These are phyloP conservation scores for Coniosporium tulheliwenetii DNA, from an alignment of 2,329 filamentous ascomycete species.

Conservation along the genomic window DNA sequence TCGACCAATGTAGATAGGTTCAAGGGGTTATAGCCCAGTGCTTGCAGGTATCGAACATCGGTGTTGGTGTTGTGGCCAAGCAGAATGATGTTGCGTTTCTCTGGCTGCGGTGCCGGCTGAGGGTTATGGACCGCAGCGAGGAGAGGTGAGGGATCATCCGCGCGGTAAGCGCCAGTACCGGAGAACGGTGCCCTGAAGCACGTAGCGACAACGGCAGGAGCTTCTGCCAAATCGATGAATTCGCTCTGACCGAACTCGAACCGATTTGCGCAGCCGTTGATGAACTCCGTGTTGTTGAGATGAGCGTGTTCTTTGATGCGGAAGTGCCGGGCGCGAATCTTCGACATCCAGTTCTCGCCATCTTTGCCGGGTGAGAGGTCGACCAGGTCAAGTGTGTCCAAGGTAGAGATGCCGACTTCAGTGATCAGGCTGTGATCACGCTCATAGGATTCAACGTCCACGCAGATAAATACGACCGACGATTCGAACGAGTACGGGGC, in stretches of 20 bases:
- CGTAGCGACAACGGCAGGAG: constrained; percentile 29
- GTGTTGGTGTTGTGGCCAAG: constrained; percentile 58
- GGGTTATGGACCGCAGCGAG: background rate
- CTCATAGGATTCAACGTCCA: constrained; percentile 80
- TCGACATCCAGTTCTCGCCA: constrained; percentile 50
- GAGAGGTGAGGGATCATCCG: constrained; percentile 1
- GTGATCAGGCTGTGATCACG: constrained; percentile 50
- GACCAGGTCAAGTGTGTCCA: constrained; percentile 52
- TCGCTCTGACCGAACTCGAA: constrained; percentile 60
- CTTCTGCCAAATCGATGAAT: constrained; percentile 30
- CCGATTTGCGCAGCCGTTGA: constrained; percentile 54
- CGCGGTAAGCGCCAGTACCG: constrained; percentile 3
- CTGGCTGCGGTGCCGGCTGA: background rate
- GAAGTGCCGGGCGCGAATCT: constrained; percentile 60
- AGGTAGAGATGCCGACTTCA: constrained; percentile 68
- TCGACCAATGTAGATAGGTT: constrained; percentile 43
- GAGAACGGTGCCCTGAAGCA: constrained; percentile 45
- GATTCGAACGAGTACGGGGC: constrained; percentile 32
- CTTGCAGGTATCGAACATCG: constrained; percentile 54
- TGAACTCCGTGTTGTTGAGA: constrained; percentile 50
- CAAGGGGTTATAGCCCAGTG: constrained; percentile 46
- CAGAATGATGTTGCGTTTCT: constrained; percentile 49
- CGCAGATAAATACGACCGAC: constrained; percentile 53
- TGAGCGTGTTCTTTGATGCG: constrained; percentile 54
- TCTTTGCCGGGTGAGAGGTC: constrained; percentile 41